Evolutionary conservation across 257 asterid genomes (phyloP), one percentile per base, ranked within the genome.

Genomic region (Ocimum tenuiflorum): DNA sequence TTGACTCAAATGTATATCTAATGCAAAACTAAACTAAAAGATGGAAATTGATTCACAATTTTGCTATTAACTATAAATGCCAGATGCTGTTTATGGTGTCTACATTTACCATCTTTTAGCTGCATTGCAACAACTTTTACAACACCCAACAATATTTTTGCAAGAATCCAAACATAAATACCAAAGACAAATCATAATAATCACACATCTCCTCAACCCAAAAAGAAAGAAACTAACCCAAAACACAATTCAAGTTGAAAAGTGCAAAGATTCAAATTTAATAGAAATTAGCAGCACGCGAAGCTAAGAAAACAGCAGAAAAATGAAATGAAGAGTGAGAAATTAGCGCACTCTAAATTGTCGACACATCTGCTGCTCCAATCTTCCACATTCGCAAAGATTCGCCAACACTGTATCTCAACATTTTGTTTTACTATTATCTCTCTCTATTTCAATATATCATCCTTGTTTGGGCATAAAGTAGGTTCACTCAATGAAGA

Each of bases 401-500:
- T 7, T 11, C 2, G 65, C 5, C 17, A 23, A 7, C 64, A 9
- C 36, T 17, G 51, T 20, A 19, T 29, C 39, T 48, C 38, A 65
- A 43, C 6, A 41, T 11, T 52, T 17, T 35, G 20, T 12, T 51
- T 17, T 56, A 31, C 6, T 8, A 13, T 17, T 24, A 3, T 14
- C 7, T 27, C 36, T 60, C 18, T 27, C 42, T 35, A 7, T 1
- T 55, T 14, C 31, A 48, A 62, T 6, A 3, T 7, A n/a, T 17
- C 11, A 12, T 14, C 48, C 18, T 57, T 47, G n/a, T 67, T 68
- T 64, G 22, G 48, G 3, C 22, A 56, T 17, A 46, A 67, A 58
- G 43, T 50, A 45, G 70, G 75, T 65, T 70, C 79, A 62, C 68
- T 76, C 72, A 62, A 64, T 51, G 77, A 24, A 74, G 75, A 77